Percentiles rank a stretch among this genome's conserved stretches.
These are phyloP conservation scores for Beauveria brongniartii DNA, from an alignment of 2,329 filamentous ascomycete species.

Conservation along the genomic window DNA sequence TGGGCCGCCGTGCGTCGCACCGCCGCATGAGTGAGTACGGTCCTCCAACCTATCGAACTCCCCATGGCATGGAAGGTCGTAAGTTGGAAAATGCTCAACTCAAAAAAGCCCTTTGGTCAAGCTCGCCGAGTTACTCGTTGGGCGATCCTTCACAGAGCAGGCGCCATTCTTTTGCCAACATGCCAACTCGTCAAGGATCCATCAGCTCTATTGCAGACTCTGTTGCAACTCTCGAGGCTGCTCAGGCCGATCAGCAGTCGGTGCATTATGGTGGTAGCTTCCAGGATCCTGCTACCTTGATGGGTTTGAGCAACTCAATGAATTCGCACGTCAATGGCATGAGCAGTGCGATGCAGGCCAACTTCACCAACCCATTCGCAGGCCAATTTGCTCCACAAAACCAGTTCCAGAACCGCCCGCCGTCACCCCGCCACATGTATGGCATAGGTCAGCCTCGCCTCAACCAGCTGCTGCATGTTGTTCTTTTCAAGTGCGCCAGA, in stretches of 20 bases:
- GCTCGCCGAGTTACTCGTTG: constrained; percentile 57
- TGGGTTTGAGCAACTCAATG: constrained; percentile 14
- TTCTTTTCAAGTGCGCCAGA: constrained; percentile 92
- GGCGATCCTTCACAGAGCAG: constrained; percentile 63
- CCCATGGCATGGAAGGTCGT: constrained; percentile 48
- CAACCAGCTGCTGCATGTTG: constrained; percentile 73
- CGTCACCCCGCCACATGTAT: constrained; percentile 57
- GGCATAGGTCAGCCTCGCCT: constrained; percentile 52
- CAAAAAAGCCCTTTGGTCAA: constrained; percentile 65
- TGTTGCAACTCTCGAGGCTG: constrained; percentile 37
- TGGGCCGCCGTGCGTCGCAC: constrained; percentile 37
- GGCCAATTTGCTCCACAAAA: constrained; percentile 38
- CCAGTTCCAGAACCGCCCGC: constrained; percentile 40
- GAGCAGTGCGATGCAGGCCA: constrained; percentile 22
- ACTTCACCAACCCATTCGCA: constrained; percentile 31
- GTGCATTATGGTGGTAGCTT: constrained; percentile 33
- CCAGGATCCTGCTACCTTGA: constrained; percentile 27
- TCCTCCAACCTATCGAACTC: constrained; percentile 36
- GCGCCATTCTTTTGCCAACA: constrained; percentile 70
- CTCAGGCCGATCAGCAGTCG: constrained; percentile 34
- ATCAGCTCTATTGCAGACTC: constrained; percentile 52
- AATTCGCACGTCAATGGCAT: neutral
- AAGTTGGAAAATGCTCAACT: constrained; percentile 51
- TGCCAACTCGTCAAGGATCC: constrained; percentile 56
- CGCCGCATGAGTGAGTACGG: constrained; percentile 53